Evolutionary conservation across 371 early-diverging fungal genomes (phyloP).

Genomic region (Pancytospora epiphaga): DNA sequence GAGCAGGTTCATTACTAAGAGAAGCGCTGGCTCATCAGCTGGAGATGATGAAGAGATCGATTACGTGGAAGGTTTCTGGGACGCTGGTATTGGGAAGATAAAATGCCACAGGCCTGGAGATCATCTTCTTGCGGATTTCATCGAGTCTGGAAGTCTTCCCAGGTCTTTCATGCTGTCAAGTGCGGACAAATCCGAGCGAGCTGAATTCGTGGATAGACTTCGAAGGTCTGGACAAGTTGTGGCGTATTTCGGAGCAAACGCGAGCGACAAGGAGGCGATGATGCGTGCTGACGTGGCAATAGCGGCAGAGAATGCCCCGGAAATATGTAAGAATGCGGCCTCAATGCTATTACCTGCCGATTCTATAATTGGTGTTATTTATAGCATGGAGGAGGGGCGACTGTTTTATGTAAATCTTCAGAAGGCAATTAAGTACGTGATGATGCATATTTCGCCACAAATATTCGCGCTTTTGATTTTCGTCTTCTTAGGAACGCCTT

Average conservation of each 20-base stretch:
- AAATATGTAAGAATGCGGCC: conserved; percentile 87
- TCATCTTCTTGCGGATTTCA: neutral
- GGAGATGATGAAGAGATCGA: no score
- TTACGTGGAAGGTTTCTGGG: neutral
- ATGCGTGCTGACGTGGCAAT: conserved; percentile 89
- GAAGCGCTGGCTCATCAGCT: neutral
- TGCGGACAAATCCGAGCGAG: neutral
- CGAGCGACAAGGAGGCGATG: conserved; percentile 79
- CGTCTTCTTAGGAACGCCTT: conserved; percentile 66
- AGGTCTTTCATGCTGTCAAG: no score
- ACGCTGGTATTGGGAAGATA: neutral
- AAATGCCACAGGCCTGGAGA: neutral
- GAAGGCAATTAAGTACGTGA: conserved; percentile 77
- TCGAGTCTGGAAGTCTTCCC: neutral
- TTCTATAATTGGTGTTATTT: conserved; percentile 75
- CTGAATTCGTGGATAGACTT: conserved; percentile 67
- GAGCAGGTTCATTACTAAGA: neutral
- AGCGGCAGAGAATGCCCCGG: conserved; percentile 77
- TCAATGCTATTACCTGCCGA: conserved; percentile 85
- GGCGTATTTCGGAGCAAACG: conserved; percentile 81
- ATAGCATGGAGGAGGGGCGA: conserved; percentile 70
- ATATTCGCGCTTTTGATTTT: conserved; percentile 47
- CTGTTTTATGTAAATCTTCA: conserved; percentile 81
- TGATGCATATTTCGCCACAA: conserved; percentile 71
- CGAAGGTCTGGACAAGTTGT: conserved; percentile 74